Percentiles rank a stretch among this genome's conserved stretches.
These are phyloP conservation scores for Globisporangium canariense DNA, from an alignment of 352 stramenopile species.

Conservation along the genomic window DNA sequence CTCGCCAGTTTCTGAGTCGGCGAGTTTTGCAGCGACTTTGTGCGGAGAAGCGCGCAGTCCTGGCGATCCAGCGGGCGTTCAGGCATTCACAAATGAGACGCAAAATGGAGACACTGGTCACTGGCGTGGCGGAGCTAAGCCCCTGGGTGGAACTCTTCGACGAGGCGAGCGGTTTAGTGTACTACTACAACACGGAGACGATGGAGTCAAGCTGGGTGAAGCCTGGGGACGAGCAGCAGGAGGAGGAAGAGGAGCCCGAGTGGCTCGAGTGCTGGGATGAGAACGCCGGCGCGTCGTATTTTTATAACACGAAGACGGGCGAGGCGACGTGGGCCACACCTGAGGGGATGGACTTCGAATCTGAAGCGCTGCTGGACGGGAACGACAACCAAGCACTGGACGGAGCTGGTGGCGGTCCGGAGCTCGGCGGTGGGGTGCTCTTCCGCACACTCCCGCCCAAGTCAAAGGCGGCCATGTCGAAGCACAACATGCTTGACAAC, in stretches of 20 bases:
- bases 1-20: slow-evolving; percentile 37
- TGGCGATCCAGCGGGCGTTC: slow-evolving; percentile 55
- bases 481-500: background rate
- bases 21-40: slow-evolving; percentile 20
- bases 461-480: slow-evolving; percentile 8
- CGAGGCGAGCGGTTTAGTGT: slow-evolving; percentile 55
- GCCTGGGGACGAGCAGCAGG: background rate
- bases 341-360: slow-evolving; percentile 10
- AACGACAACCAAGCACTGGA: slow-evolving; percentile 1
- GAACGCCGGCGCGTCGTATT: slow-evolving; percentile 59
- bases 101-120: slow-evolving; percentile 34
- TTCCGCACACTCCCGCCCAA: slow-evolving; percentile 20
- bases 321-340: slow-evolving; percentile 67
- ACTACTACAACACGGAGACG: slow-evolving; percentile 65
- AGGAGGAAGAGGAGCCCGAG: slow-evolving; percentile 22
- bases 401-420: background rate
- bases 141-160: slow-evolving; percentile 73
- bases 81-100: slow-evolving; percentile 39
- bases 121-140: slow-evolving; percentile 19
- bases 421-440: background rate
- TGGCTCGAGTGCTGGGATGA: slow-evolving; percentile 80
- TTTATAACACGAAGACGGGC: slow-evolving; percentile 64
- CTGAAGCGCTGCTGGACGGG: background rate
- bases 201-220: slow-evolving; percentile 50
- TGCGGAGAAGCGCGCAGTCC: slow-evolving; percentile 25